Percentiles rank a stretch among this genome's conserved stretches.
These are phyloP conservation scores for Lobulomyces angularis DNA, from an alignment of 192 early-diverging fungal genomes.

Conservation along the genomic window DNA sequence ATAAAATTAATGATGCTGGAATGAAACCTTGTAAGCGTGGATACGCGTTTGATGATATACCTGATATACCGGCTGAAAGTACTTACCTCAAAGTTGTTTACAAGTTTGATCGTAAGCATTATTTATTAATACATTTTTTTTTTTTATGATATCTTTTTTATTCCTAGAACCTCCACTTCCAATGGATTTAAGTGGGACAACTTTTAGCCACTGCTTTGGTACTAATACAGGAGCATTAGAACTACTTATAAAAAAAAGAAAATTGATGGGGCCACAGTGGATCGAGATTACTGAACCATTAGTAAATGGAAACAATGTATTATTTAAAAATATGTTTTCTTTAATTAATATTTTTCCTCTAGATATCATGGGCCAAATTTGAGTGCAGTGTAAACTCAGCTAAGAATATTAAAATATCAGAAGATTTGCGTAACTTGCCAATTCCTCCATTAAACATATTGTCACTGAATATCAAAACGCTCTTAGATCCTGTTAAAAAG, in stretches of 20 bases:
- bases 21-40: constrained; percentile 59
- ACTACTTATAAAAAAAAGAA: constrained; percentile 81
- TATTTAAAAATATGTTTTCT: constrained; percentile 7
- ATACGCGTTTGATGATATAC: constrained; percentile 82
- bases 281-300: constrained; percentile 52
- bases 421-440: constrained; percentile 26
- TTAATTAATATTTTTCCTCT: neutral
- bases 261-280: constrained; percentile 97
- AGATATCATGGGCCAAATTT: constrained; percentile 78
- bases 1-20: constrained; percentile 42
- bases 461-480: constrained; percentile 72
- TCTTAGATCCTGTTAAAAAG: constrained; percentile 66
- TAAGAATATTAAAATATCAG: too few species aligned
- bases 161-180: constrained; percentile 46
- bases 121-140: constrained; percentile 7
- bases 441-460: constrained; percentile 74
- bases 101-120: constrained; percentile 40
- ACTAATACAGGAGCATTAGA: constrained; percentile 77
- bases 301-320: constrained; percentile 32
- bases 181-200: constrained; percentile 42
- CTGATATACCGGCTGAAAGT: constrained; percentile 60
- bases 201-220: constrained; percentile 82
- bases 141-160: neutral
- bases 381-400: constrained; percentile 63
- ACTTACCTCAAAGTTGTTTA: constrained; percentile 86